Evolutionary conservation across 2,329 filamentous ascomycete genomes (phyloP), one percentile per base, ranked within the genome.

Genomic region (Alternaria sp.): DNA sequence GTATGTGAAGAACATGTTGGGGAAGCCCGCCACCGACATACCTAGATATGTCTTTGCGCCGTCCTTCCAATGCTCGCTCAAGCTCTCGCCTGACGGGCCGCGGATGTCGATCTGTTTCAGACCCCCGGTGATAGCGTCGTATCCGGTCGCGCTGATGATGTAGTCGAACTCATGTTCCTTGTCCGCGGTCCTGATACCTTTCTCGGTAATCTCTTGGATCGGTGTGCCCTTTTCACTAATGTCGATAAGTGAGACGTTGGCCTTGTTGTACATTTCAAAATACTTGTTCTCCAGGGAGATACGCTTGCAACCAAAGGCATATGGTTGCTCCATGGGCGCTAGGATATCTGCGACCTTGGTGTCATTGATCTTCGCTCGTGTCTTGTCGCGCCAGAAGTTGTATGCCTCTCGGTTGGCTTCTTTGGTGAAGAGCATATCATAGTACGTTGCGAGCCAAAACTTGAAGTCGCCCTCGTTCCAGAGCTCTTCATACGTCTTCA

Each of bases 121-220:
- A 7, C 73, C 72, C 11, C 81, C 80, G 2, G 71, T 74, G 11
- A 80, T 65, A 1, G 77, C 74, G 55, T 83, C 81, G 55, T 81
- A 84, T 0, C 81, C 81, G 0, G 76, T 82, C 18, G 73, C 80
- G 54, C 78, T 65, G 57, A 89, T 78, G 45, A 89, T 83, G 22
- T 81, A 80, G 68, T 89, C 87, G 8, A 86, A 80, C 30, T 83
- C 77, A 57, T 85, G 71, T 27, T 85, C 74, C 32, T 81, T 72
- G 2, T 81, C 81, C 1, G 74, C 75, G 20, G 86, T 80, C 68
- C 82, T 75, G 60, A 87, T 77, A 5, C 85, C 82, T 14, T 81
- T 78, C 3, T 80, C 71, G 2, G 85, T 81, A 28, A 87, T 76
- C 6, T 76, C 71, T 25, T 77, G 77, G 52, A 88, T 85, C 1